Percentiles rank a stretch among this genome's conserved stretches.
Evolutionary conservation across 2,329 filamentous ascomycete genomes (phyloP).

Genomic region (Phialophora verrucosa): DNA sequence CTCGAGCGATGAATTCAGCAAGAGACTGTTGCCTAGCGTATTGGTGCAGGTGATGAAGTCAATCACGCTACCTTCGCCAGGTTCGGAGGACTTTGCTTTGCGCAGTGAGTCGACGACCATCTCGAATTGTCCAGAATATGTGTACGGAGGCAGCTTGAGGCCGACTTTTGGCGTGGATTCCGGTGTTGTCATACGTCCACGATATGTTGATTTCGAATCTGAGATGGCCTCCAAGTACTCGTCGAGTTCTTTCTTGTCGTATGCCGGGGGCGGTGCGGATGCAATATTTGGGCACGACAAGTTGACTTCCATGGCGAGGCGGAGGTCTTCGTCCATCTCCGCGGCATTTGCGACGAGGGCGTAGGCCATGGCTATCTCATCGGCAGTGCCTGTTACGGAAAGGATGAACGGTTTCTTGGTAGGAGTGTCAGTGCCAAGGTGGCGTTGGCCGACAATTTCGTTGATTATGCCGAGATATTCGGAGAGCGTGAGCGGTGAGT

Average conservation of each 20-base stretch:
- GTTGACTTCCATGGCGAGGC: constrained; percentile 75
- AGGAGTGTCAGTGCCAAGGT: constrained; percentile 43
- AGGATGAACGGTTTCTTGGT: constrained; percentile 61
- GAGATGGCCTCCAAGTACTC: constrained; percentile 62
- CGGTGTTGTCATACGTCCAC: constrained; percentile 36
- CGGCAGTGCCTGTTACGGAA: constrained; percentile 69
- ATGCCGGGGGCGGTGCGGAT: constrained; percentile 71
- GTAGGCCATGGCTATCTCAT: constrained; percentile 65
- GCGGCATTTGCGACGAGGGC: constrained; percentile 50
- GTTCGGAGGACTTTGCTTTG: constrained; percentile 33
- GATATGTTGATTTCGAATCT: constrained; percentile 40
- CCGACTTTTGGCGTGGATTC: constrained; percentile 60
- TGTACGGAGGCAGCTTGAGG: constrained; percentile 79
- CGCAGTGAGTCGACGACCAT: constrained; percentile 61
- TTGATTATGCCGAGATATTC: constrained; percentile 65
- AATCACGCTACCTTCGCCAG: constrained; percentile 33
- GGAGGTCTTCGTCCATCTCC: constrained; percentile 52
- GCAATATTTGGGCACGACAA: constrained; percentile 79
- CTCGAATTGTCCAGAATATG: constrained; percentile 69
- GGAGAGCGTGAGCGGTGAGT: constrained; percentile 67
- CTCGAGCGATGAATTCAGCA: constrained; percentile 51
- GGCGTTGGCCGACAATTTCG: constrained; percentile 49
- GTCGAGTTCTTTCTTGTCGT: constrained; percentile 59
- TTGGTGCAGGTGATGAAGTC: constrained; percentile 76
- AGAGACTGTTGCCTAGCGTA: constrained; percentile 71